phyloP scores from a whole-genome alignment of 345 rosid species.

The Erucastrum elatum region DNA sequence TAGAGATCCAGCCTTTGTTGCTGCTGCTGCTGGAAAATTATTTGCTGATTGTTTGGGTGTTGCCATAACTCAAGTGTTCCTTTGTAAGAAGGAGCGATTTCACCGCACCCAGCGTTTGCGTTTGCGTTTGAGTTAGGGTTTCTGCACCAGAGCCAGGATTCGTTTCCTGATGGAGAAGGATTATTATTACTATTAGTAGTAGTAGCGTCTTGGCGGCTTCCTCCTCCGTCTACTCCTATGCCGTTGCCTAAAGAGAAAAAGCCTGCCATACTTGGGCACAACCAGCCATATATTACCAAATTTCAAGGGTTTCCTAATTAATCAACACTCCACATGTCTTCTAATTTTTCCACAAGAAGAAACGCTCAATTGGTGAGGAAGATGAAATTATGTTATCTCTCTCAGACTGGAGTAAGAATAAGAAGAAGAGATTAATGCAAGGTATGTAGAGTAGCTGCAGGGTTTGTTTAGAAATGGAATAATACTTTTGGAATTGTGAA shows the following conservation, averaged over 20 bases:
- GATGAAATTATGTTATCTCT: background rate
- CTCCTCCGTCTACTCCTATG: constrained; percentile 24
- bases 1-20: constrained; percentile 49
- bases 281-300: constrained; percentile 31
- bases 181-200: constrained; percentile 34
- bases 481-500: constrained; percentile 21
- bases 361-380: background rate
- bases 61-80: constrained; percentile 53
- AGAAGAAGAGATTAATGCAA: background rate
- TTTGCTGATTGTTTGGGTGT: constrained; percentile 48
- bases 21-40: constrained; percentile 27
- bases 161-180: constrained; percentile 39
- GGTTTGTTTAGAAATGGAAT: constrained; percentile 31
- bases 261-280: constrained; percentile 51
- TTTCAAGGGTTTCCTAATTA: background rate
- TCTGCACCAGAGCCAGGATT: constrained; percentile 61
- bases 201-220: constrained; percentile 19
- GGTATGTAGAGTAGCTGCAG: constrained; percentile 22
- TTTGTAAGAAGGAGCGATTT: constrained; percentile 39
- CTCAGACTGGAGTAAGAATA: background rate
- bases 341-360: background rate
- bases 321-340: background rate
- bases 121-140: constrained; percentile 44
- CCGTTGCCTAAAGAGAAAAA: constrained; percentile 60
- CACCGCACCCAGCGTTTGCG: constrained; percentile 14